Base-by-base conservation (phyloP, 257 asterid genomes). In the Solanum megistacrolobum region DNA sequence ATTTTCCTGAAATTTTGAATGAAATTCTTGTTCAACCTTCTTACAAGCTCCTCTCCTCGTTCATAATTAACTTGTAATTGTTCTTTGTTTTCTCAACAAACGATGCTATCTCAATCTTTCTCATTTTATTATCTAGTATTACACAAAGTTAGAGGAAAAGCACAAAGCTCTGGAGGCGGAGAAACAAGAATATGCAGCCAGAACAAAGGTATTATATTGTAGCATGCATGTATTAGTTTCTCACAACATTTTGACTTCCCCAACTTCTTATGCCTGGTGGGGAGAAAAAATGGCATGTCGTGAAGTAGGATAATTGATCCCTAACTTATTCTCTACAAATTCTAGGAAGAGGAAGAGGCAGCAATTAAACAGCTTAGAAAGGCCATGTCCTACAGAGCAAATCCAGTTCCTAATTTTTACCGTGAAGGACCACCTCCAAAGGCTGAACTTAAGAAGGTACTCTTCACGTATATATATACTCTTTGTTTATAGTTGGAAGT, bases 361-460 rank as follows among this genome's bases (percentile, higher is more conserved):
- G 94, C 95, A 18, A 90, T 95, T 85, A 95, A 92, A 92, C 94
- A 96, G 94, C 92, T 96, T 81, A 93, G 99, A 88, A 96, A 94
- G 94, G 91, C 83, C 92, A 96, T 94, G 99, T 90, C 87, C 86
- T 89, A 90, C 90, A 95, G 89, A 92, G 99, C 99, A 83, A 96
- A 96, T 81, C 98, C 99, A n/a, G 94, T 96, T 90, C 98, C 99
- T 76, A 94, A 85, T 76, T 96, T 96, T 88, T 96, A 96, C 85
- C 93, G 90, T 7, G 96, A 94, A 92, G 99, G 98, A 60, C 98
- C 98, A 86, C 98, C 99, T 10, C 96, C 98, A 12, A 96, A 94
- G 88, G 92, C 75, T 87, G 94, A 95, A 92, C 95, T 96, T 69
- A 96, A 93, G 89, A 96, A 96, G 98, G 99, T 96, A 92, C 83